Conservation (phyloP, 352 stramenopile species). For the Pythium folliculosum region DNA sequence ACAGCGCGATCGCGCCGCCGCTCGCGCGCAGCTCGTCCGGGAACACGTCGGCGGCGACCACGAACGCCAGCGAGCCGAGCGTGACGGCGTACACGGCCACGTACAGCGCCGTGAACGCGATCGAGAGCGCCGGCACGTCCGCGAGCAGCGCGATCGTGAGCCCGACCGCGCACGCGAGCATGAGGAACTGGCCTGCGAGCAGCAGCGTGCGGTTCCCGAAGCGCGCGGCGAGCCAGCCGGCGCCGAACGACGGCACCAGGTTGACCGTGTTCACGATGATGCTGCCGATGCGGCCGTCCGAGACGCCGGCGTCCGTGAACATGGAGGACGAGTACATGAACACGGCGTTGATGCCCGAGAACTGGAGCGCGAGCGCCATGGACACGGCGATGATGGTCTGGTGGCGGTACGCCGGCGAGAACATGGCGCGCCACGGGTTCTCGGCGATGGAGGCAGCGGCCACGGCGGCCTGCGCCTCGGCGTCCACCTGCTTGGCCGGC, state of each 20-base stretch:
- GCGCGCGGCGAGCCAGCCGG: conserved; percentile 37
- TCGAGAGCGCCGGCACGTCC: conserved; percentile 43
- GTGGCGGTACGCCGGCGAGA: conserved; percentile 29
- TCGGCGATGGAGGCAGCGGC: conserved; percentile 30
- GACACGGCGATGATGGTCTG: conserved; percentile 48
- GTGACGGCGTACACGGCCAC: conserved; percentile 46
- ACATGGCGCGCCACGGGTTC: conserved; percentile 17
- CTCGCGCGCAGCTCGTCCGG: conserved; percentile 48
- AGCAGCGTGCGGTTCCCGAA: conserved; percentile 56
- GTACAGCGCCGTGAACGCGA: conserved; percentile 53
- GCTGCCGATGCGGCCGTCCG: conserved; percentile 55
- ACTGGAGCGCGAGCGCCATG: conserved; percentile 46
- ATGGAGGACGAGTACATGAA: conserved; percentile 73
- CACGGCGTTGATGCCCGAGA: conserved; percentile 69
- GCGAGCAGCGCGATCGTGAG: conserved; percentile 41
- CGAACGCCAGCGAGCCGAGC: conserved; percentile 55
- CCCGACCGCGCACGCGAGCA: conserved; percentile 29
- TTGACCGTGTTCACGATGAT: conserved; percentile 59
- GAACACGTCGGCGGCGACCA: conserved; percentile 55
- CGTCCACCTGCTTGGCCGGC: background rate
- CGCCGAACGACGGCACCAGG: conserved; percentile 51
- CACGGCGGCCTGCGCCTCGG: conserved; percentile 27
- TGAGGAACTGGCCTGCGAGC: conserved; percentile 44
- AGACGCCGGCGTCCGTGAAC: conserved; percentile 59
- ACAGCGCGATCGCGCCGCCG: conserved; percentile 47